A percentile compares a stretch with the other conserved stretches of the same genome.
These are phyloP conservation scores for Hansenula lynferdii DNA, from an alignment of 1,139 yeast species.

Conservation along the genomic window DNA sequence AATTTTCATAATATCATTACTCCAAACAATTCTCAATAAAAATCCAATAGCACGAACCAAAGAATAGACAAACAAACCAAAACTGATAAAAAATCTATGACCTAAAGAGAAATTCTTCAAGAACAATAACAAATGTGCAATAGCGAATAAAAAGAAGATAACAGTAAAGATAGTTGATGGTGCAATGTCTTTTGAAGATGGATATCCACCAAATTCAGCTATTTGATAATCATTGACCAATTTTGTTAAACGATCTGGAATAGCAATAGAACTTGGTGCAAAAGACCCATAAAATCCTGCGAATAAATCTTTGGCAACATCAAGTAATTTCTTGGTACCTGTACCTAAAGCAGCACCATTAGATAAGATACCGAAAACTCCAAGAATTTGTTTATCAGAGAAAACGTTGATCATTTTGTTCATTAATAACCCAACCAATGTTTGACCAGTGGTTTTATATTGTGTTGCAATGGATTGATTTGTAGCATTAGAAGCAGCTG, in stretches of 20 bases:
- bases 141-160: conserved; percentile 42
- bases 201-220: conserved; percentile 61
- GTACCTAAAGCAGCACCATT: conserved; percentile 24
- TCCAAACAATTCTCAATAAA: conserved; percentile 58
- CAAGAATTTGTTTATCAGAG: conserved; percentile 18
- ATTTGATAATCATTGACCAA: conserved; percentile 27
- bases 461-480: conserved; percentile 3
- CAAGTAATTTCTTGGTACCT: conserved; percentile 19
- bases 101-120: conserved; percentile 48
- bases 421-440: conserved; percentile 14
- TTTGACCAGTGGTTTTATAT: conserved; percentile 6
- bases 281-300: conserved; percentile 17
- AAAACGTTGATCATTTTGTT: conserved; percentile 13
- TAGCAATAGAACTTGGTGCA: not conserved
- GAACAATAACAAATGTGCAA: conserved; percentile 47
- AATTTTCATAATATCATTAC: conserved; percentile 40
- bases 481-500: conserved; percentile 7
- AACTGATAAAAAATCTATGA: conserved; percentile 56
- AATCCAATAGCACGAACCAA: conserved; percentile 55
- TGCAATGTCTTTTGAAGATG: conserved; percentile 46
- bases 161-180: conserved; percentile 60
- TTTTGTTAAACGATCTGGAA: conserved; percentile 15
- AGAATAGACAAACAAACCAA: conserved; percentile 53
- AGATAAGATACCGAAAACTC: conserved; percentile 16
- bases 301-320: conserved; percentile 14